Conservation (phyloP, 768 basidiomycete genomes). For the Myochromella boudieri region DNA sequence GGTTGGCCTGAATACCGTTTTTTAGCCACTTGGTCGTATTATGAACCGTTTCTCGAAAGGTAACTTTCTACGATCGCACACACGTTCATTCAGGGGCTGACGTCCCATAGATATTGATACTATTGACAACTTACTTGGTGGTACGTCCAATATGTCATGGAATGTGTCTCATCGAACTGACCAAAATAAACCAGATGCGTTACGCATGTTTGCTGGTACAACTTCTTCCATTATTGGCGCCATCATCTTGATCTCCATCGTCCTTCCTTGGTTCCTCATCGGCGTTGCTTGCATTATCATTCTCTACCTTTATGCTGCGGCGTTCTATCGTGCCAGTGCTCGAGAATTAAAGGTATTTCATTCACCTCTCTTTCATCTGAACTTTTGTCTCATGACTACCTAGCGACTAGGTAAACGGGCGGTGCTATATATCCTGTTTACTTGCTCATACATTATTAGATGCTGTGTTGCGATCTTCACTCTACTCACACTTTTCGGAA, state of each 20-base stretch:
- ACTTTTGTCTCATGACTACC: constrained; percentile 3
- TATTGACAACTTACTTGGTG: constrained; percentile 70
- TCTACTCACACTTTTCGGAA: constrained; percentile 94
- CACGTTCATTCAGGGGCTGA: too few species aligned
- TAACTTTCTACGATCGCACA: too few species aligned
- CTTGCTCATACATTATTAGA: constrained; percentile 39
- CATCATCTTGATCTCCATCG: constrained; percentile 72
- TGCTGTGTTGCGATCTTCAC: constrained; percentile 78
- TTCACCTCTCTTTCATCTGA: background rate
- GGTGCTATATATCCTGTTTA: constrained; percentile 12
- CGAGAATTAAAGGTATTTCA: constrained; percentile 73
- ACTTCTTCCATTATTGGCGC: constrained; percentile 68
- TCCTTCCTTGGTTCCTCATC: constrained; percentile 85
- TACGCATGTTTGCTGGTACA: constrained; percentile 72
- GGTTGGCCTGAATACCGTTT: constrained; percentile 3
- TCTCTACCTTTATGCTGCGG: constrained; percentile 68
- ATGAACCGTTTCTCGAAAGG: constrained; percentile 90
- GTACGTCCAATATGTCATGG: constrained; percentile 30
- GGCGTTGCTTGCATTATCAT: constrained; percentile 59
- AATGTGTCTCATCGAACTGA: too few species aligned
- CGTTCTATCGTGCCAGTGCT: constrained; percentile 84
- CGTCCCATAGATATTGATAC: constrained; percentile 65
- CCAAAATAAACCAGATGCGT: constrained; percentile 60
- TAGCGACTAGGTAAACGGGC: constrained; percentile 59
- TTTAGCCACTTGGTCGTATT: constrained; percentile 77